Percentiles rank a stretch among this genome's conserved stretches.
These are phyloP conservation scores for Thermomucor indicae-seudaticae DNA, from an alignment of 371 early-diverging fungal species.

Conservation along the genomic window DNA sequence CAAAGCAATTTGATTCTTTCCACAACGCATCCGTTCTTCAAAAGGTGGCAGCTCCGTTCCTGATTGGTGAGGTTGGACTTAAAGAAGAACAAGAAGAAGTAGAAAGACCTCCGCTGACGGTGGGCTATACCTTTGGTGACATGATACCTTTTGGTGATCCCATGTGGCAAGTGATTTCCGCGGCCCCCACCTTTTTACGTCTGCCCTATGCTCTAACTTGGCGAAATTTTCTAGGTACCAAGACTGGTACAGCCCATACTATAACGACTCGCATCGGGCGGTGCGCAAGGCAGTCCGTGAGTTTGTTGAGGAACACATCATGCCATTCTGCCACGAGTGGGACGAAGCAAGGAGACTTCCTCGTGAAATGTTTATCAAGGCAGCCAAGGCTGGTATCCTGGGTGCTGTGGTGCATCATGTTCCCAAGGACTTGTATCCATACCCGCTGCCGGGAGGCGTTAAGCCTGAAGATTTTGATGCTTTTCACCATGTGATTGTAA, in stretches of 20 bases:
- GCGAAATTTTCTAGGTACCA: slow-evolving; percentile 46
- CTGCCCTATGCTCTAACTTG: too few relatives aligned
- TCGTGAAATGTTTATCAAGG: slow-evolving; percentile 60
- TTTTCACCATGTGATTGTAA: slow-evolving; percentile 75
- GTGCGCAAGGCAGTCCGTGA: slow-evolving; percentile 64
- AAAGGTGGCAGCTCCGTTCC: slow-evolving; percentile 52
- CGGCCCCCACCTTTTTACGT: too few relatives aligned
- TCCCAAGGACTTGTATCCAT: slow-evolving; percentile 20
- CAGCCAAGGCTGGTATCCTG: slow-evolving; percentile 73
- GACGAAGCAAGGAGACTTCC: slow-evolving; percentile 81
- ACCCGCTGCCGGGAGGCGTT: slow-evolving; percentile 44
- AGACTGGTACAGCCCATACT: slow-evolving; percentile 60
- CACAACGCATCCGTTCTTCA: slow-evolving; percentile 65
- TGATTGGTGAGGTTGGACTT: slow-evolving; percentile 57
- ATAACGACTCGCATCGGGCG: slow-evolving; percentile 73
- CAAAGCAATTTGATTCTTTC: slow-evolving; percentile 85
- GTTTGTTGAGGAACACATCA: slow-evolving; percentile 81
- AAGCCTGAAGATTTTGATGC: slow-evolving; percentile 60
- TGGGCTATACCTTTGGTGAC: slow-evolving; percentile 63
- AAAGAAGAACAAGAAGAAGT: slow-evolving; percentile 47
- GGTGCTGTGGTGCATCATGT: slow-evolving; percentile 55
- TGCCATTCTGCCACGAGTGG: slow-evolving; percentile 83
- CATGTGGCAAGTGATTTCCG: slow-evolving; percentile 58
- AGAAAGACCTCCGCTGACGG: slow-evolving; percentile 11
- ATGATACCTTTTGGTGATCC: slow-evolving; percentile 83